These are phyloP conservation scores for Cryptosporidium andersoni DNA, from an alignment of 169 alveolate genomes.

Conservation along the genomic window DNA sequence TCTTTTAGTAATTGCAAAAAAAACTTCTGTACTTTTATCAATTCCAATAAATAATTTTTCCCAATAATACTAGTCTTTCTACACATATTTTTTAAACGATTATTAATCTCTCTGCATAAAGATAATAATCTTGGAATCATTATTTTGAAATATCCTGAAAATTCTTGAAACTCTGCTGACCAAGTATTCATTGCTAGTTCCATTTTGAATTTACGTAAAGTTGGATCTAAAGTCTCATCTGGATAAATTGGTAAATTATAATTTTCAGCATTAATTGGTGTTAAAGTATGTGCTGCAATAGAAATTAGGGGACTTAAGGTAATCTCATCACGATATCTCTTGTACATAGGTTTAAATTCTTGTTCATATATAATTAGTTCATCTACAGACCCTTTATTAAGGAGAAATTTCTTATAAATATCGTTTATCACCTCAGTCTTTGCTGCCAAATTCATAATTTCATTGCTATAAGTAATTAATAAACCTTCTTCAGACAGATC, in stretches of 20 bases:
- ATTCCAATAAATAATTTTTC: conserved; percentile 28
- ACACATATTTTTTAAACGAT: conserved; percentile 19
- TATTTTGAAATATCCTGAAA: conserved; percentile 31
- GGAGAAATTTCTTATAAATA: conserved; percentile 44
- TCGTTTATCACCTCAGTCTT: conserved; percentile 45
- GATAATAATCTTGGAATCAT: conserved; percentile 34
- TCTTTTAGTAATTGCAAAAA: conserved; percentile 15
- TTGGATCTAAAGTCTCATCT: conserved; percentile 53
- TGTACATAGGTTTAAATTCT: conserved; percentile 53
- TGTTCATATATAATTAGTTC: conserved; percentile 61
- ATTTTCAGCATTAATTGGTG: conserved; percentile 50
- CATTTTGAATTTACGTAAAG: conserved; percentile 28
- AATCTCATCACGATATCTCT: conserved; percentile 33
- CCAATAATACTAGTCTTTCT: conserved; percentile 33
- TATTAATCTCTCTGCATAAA: conserved; percentile 18
- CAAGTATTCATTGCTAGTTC: conserved; percentile 48
- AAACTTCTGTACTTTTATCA: conserved; percentile 11
- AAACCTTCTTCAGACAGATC: conserved; percentile 42
- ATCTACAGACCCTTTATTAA: conserved; percentile 38
- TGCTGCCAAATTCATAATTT: conserved; percentile 26
- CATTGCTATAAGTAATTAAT: conserved; percentile 44
- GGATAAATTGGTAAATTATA: conserved; percentile 49
- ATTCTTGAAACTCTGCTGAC: conserved; percentile 46
- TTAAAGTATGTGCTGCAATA: conserved; percentile 23
- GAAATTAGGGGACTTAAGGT: conserved; percentile 57